Conservation (phyloP, 2,329 filamentous ascomycete genomes). For the Fusarium foetens region DNA sequence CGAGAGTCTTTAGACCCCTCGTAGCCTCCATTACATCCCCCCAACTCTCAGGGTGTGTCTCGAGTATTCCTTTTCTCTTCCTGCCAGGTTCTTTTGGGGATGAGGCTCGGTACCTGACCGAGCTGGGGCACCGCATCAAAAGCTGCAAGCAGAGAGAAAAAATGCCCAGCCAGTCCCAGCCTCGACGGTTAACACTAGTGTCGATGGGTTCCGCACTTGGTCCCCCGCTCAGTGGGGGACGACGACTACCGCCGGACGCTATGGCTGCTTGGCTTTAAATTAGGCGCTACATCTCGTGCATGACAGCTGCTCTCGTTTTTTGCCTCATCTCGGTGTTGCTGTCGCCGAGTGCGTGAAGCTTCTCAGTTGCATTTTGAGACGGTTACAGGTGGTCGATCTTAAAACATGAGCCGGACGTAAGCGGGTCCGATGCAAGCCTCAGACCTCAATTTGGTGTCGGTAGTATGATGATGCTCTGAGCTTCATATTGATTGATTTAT, state of each 20-base stretch:
- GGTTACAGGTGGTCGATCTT: not conserved
- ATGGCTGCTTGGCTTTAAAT: conserved; percentile 23
- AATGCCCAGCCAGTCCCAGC: conserved; percentile 34
- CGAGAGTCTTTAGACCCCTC: conserved; percentile 20
- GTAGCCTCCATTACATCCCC: conserved; percentile 9
- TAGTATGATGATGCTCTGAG: not conserved
- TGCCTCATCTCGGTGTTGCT: conserved; percentile 37
- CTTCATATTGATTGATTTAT: not conserved
- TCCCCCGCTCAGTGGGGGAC: conserved; percentile 29
- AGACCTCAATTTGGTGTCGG: not conserved
- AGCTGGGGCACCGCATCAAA: conserved; percentile 38
- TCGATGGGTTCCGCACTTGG: conserved; percentile 35
- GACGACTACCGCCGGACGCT: conserved; percentile 1
- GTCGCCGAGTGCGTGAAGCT: conserved; percentile 23
- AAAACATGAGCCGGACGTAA: not conserved
- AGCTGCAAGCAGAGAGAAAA: conserved; percentile 36
- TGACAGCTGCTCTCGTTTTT: conserved; percentile 22
- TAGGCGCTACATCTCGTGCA: conserved; percentile 28
- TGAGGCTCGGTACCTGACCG: conserved; percentile 44
- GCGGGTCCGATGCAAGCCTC: not conserved
- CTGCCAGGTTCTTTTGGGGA: conserved; percentile 29
- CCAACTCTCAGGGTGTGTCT: conserved; percentile 34
- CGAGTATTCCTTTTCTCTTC: conserved; percentile 27
- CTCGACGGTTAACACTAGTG: conserved; percentile 36
- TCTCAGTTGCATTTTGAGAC: conserved; percentile 5